Evolutionary conservation across 1,284 basidiomycete genomes (phyloP), one percentile per base, ranked within the genome.

Genomic region (Tilletiaria anomala): DNA sequence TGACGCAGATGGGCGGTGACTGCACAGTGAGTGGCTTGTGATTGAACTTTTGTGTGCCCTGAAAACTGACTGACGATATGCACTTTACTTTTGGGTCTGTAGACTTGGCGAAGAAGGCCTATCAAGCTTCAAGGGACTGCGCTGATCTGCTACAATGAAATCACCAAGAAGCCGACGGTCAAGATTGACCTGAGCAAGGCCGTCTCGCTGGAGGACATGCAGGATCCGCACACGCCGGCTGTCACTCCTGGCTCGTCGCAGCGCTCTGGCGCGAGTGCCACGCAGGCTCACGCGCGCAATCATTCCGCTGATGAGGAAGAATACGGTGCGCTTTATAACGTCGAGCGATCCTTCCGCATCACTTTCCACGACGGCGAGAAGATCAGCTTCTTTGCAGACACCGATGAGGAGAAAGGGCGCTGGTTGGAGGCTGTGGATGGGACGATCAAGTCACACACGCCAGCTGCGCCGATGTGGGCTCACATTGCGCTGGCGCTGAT

Each of bases 1-100:
- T 97, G 56, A 97, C 91, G 11, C 91, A 97, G 70, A 77, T 76
- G 47, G 91, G 91, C 4, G 91, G 88, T n/a, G 91, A 93, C 68
- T 93, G 88, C 63, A 75, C 71, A 45, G 87, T 89, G 68, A 67
- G 44, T 46, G 23, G 6, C 10, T 22, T 2, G 29, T 14, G 21
- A 24, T 32, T 24, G 19, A 10, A 14, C 14, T 16, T n/a, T n/a
- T n/a, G n/a, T n/a, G n/a, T n/a, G n/a, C n/a, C n/a, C n/a, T 36
- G 5, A 6, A 40, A 37, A 15, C 10, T 26, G 48, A 33, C 37
- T 32, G 11, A 23, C 19, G 26, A n/a, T n/a, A n/a, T n/a, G n/a
- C n/a, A n/a, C n/a, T 26, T 24, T 14, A 14, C 17, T 22, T 36
- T 21, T 29, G 17, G 32, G 32, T 44, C 23, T 41, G 14, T 52